Evolutionary conservation across 2,329 filamentous ascomycete species (phyloP), one percentile per base, ranked within the genome.

Genomic region (Fusarium annulatum): DNA sequence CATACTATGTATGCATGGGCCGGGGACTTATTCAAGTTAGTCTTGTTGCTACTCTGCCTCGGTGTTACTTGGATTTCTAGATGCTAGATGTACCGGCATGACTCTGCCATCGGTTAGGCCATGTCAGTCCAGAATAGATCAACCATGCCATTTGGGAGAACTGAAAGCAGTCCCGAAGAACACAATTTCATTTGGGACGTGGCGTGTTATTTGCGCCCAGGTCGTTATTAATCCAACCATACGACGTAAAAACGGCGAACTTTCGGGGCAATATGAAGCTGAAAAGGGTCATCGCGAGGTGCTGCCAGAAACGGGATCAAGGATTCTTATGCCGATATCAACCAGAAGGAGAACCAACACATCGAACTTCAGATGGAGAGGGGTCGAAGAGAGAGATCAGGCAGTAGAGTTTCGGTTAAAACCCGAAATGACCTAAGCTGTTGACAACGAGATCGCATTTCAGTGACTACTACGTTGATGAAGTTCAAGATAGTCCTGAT

Each of bases 401-500:
- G 51, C 64, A 34, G 46, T 23, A 58, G 15, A 53, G 58, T 58
- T 69, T 69, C 65, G 65, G 67, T 26, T 71, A 43, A 43, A 48
- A 15, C 38, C 66, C 70, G 70, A 59, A 52, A 58, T 64, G 41
- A 52, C 56, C 33, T 21, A 51, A 51, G 30, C 21, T 48, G 55
- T 62, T 73, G 60, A 56, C 70, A 49, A 67, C 9, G 23, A 53
- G 41, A 61, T 58, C 39, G 38, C 36, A 49, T 73, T 67, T 66
- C 53, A 51, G 52, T 71, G 67, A 71, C 66, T 66, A 61, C 53
- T 53, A 43, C 12, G 21, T 38, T 36, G 43, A 48, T 61, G 59
- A 64, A 45, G 43, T 38, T 58, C 39, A 41, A 51, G 67, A 69
- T 69, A 64, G 51, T 51, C 46, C 42, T 69, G 59, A 69, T 65